phyloP scores from a whole-genome alignment of 1,284 basidiomycete species.

The Cryptococcus sp. region DNA sequence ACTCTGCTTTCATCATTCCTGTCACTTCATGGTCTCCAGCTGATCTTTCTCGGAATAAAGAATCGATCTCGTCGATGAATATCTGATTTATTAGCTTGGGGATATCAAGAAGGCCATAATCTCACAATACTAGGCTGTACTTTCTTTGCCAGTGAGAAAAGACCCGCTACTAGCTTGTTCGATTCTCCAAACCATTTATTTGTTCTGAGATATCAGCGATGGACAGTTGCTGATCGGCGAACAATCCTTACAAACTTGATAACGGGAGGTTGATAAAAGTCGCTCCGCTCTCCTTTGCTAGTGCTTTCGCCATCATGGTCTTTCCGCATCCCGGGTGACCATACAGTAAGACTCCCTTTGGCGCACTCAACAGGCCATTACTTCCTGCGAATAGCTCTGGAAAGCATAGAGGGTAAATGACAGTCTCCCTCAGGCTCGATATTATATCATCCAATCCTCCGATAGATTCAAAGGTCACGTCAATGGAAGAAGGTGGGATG shows the following conservation, averaged over 20 bases:
- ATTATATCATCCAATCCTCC: conserved; percentile 96
- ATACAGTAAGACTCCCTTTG: conserved; percentile 70
- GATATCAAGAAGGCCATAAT: background rate
- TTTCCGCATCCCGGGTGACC: conserved; percentile 92
- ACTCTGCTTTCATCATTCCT: conserved; percentile 99
- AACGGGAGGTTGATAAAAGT: conserved; percentile 89
- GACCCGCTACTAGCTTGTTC: conserved; percentile 90
- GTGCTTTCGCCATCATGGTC: conserved; percentile 90
- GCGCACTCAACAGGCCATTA: conserved; percentile 55
- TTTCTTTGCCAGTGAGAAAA: conserved; percentile 70
- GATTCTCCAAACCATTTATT: conserved; percentile 99
- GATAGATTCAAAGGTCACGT: conserved; percentile 54
- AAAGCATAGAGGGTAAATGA: conserved; percentile 92
- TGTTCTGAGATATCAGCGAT: conserved; percentile 39
- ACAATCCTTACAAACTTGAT: conserved; percentile 55
- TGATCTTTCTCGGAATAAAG: conserved; percentile 79
- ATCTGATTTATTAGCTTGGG: conserved; percentile 44
- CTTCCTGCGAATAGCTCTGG: conserved; percentile 81
- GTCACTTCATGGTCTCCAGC: conserved; percentile 95
- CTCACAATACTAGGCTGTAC: conserved; percentile 64
- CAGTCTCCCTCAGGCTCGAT: conserved; percentile 82
- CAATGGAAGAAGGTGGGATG: conserved; percentile 51
- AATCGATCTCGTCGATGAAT: conserved; percentile 80
- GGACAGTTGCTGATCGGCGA: conserved; percentile 48
- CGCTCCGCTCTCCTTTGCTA: conserved; percentile 93